Conservation (phyloP, 2,329 filamentous ascomycete genomes). For the Clonostachys solani region DNA sequence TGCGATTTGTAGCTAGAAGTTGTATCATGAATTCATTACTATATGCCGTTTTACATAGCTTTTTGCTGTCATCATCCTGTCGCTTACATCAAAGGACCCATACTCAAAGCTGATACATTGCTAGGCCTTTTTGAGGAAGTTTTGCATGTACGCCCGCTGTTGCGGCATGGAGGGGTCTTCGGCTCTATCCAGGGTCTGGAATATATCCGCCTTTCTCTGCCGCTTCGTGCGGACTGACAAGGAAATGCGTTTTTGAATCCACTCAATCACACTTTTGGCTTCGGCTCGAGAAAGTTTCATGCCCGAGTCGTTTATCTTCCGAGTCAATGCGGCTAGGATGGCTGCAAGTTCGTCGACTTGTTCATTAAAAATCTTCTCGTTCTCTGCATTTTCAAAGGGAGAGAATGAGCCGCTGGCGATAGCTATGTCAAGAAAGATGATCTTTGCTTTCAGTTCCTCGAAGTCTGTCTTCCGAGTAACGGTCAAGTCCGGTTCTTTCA, state of each 20-base stretch:
- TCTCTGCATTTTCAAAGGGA: conserved; percentile 16
- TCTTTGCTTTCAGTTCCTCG: conserved; percentile 58
- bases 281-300: conserved; percentile 70
- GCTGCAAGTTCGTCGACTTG: conserved; percentile 64
- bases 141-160: conserved; percentile 46
- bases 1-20: no score
- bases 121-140: conserved; percentile 27
- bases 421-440: conserved; percentile 68
- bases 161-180: conserved; percentile 32
- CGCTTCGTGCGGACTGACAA: conserved; percentile 65
- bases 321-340: conserved; percentile 52
- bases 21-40: no score
- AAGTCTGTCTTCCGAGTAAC: conserved; percentile 61
- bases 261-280: conserved; percentile 71
- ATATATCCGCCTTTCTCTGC: conserved; percentile 48
- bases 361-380: conserved; percentile 56
- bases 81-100: no score
- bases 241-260: conserved; percentile 68
- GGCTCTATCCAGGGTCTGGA: conserved; percentile 20
- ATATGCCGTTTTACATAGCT: no score
- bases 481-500: conserved; percentile 44
- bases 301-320: conserved; percentile 69
- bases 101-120: no score
- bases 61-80: no score
- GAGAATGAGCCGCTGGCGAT: conserved; percentile 56